Conservation (phyloP, 495 filamentous ascomycete genomes). For the Xylaria sp. region DNA sequence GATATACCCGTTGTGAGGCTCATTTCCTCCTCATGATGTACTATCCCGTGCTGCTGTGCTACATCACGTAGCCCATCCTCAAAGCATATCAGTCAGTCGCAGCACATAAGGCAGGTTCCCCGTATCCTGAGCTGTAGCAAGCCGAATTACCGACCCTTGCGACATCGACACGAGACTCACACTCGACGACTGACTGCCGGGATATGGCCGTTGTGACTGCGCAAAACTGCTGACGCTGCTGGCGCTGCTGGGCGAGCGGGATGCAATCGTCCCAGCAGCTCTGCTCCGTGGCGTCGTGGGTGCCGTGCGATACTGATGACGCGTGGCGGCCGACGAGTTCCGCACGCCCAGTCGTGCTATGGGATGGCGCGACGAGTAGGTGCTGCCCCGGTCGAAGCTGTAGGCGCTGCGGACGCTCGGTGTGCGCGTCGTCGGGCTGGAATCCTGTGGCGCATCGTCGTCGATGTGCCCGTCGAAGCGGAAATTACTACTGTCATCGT, state of each 20-base stretch:
- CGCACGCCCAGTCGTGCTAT: conserved; percentile 34
- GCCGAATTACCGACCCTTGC: conserved; percentile 49
- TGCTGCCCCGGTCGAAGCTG: conserved; percentile 40
- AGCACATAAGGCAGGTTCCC: conserved; percentile 54
- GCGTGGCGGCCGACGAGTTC: conserved; percentile 47
- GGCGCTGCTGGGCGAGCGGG: conserved; percentile 42
- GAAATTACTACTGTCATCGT: conserved; percentile 35
- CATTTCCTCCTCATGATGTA: neutral
- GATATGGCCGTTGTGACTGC: conserved; percentile 50
- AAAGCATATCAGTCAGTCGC: conserved; percentile 34
- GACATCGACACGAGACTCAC: conserved; percentile 47
- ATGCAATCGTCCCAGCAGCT: conserved; percentile 31
- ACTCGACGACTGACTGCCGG: conserved; percentile 46
- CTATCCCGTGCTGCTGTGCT: neutral
- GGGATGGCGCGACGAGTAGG: conserved; percentile 29
- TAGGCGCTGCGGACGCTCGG: conserved; percentile 31
- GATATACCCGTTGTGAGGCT: neutral
- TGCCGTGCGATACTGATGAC: conserved; percentile 54
- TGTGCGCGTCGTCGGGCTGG: conserved; percentile 32
- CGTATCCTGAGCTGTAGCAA: conserved; percentile 45
- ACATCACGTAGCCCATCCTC: neutral
- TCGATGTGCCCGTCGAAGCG: conserved; percentile 56
- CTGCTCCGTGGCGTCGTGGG: conserved; percentile 59
- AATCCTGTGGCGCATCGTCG: conserved; percentile 50
- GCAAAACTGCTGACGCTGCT: conserved; percentile 51